A percentile compares a stretch with the other conserved stretches of the same genome.
Conservation (phyloP, 1,139 yeast genomes). For the Eremothecium coryli region DNA sequence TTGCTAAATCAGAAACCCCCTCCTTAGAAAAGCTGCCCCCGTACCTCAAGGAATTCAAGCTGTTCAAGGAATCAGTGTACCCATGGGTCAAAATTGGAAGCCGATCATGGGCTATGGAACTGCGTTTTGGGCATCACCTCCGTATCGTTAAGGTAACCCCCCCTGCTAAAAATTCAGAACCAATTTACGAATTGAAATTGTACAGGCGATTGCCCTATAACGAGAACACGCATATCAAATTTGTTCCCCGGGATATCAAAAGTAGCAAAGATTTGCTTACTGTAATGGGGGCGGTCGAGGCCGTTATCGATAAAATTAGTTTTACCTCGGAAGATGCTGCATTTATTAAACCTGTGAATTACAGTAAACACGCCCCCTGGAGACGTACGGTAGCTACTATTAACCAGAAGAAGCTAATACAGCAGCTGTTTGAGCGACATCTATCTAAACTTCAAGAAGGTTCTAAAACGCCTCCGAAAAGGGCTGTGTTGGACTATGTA, state of each 20-base stretch:
- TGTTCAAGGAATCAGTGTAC: slow-evolving; percentile 19
- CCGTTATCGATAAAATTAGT: slow-evolving; percentile 12
- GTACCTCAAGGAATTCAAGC: slow-evolving; percentile 12
- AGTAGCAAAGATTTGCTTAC: slow-evolving; percentile 15
- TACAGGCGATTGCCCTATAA: slow-evolving; percentile 20
- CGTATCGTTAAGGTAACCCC: slow-evolving; percentile 19
- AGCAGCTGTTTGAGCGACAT: slow-evolving; percentile 15
- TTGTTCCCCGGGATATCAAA: slow-evolving; percentile 17
- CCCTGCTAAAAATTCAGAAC: slow-evolving; percentile 1
- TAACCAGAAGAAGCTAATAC: slow-evolving; percentile 24
- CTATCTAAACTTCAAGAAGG: slow-evolving; percentile 8
- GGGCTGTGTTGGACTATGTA: slow-evolving; percentile 19
- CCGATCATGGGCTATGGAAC: slow-evolving; percentile 24
- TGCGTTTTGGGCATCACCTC: slow-evolving; percentile 19
- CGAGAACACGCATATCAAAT: slow-evolving; percentile 11
- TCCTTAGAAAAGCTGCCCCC: slow-evolving; percentile 7
- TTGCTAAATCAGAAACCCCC: slow-evolving; percentile 5
- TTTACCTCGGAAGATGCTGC: slow-evolving; percentile 1
- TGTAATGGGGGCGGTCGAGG: slow-evolving; percentile 19
- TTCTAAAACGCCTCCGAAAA: slow-evolving; percentile 7
- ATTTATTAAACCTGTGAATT: slow-evolving; percentile 13
- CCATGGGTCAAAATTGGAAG: slow-evolving; percentile 26
- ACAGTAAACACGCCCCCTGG: slow-evolving; percentile 30
- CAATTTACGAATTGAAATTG: slow-evolving; percentile 16
- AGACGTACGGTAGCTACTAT: slow-evolving; percentile 23